Conservation (phyloP, 257 asterid species). For the Thymus mandschuricus region DNA sequence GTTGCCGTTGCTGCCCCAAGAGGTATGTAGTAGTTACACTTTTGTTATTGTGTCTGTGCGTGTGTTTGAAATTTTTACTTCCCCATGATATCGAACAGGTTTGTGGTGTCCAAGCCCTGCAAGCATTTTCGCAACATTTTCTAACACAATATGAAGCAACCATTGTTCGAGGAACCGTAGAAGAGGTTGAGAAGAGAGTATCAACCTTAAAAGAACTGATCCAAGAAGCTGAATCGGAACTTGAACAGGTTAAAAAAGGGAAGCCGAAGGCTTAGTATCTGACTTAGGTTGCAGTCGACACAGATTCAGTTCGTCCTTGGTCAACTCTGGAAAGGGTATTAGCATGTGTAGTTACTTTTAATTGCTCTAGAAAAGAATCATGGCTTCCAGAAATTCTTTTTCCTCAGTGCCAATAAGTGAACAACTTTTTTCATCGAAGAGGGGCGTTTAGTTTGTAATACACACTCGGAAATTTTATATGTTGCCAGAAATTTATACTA, state of each 20-base stretch:
- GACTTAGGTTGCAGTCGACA: not conserved
- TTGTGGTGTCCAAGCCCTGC: constrained; percentile 81
- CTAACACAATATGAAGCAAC: constrained; percentile 63
- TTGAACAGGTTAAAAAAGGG: constrained; percentile 65
- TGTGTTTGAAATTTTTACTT: not conserved
- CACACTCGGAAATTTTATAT: not conserved
- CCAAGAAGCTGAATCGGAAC: constrained; percentile 65
- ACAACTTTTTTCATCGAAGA: constrained; percentile 20
- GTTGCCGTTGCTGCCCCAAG: constrained; percentile 93
- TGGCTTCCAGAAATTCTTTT: constrained; percentile 7
- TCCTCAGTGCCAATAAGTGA: constrained; percentile 37
- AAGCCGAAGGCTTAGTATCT: constrained; percentile 59
- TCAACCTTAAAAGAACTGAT: constrained; percentile 58
- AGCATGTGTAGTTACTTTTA: constrained; percentile 29
- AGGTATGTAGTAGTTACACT: constrained; percentile 46
- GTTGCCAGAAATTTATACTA: not conserved
- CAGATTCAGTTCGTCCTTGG: constrained; percentile 2
- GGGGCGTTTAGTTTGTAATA: constrained; percentile 4
- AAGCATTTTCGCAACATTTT: constrained; percentile 62
- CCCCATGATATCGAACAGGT: constrained; percentile 47
- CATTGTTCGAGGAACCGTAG: constrained; percentile 57
- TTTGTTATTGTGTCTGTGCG: not conserved
- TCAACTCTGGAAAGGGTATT: constrained; percentile 20
- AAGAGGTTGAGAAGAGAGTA: constrained; percentile 72
- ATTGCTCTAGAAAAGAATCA: constrained; percentile 18